These are phyloP conservation scores for Celoporthe dispersa DNA, from an alignment of 2,329 filamentous ascomycete species.

Conservation along the genomic window DNA sequence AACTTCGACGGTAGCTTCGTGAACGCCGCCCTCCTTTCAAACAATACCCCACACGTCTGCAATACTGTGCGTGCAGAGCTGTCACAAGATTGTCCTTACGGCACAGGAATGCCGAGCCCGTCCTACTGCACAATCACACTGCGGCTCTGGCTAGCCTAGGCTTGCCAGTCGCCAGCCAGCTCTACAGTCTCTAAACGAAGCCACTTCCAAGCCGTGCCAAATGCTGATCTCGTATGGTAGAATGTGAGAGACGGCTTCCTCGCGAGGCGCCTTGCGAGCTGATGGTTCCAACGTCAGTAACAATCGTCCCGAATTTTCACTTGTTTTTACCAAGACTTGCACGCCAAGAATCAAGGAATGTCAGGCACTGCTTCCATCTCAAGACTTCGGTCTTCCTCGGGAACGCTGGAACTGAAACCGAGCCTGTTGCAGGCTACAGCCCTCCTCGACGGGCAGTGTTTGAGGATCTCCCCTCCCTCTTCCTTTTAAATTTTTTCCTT, in stretches of 20 bases:
- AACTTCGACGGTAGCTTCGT: not conserved
- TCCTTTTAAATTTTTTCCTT: not conserved
- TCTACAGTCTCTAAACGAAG: not conserved
- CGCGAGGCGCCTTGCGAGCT: not conserved
- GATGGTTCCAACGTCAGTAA: not conserved
- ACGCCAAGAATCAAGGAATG: slow-evolving; percentile 10
- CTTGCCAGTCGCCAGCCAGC: not conserved
- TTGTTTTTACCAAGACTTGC: slow-evolving; percentile 12
- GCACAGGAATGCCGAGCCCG: not conserved
- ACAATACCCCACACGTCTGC: not conserved
- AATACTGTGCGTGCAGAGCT: not conserved
- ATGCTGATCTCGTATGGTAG: not conserved
- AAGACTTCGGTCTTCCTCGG: slow-evolving; percentile 16
- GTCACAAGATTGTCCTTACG: not conserved
- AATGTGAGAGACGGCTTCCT: not conserved
- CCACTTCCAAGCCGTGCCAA: not conserved
- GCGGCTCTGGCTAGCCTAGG: not conserved
- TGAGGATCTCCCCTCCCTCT: slow-evolving; percentile 18
- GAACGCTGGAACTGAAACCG: slow-evolving; percentile 25
- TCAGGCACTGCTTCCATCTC: slow-evolving; percentile 21
- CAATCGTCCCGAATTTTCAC: slow-evolving; percentile 12
- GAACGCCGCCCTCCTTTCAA: not conserved
- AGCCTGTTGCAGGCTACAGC: slow-evolving; percentile 24
- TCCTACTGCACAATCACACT: not conserved
- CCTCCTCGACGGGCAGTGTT: slow-evolving; percentile 24